Conservation (phyloP, 805 yeast genomes). For the Candida broadrunensis region DNA sequence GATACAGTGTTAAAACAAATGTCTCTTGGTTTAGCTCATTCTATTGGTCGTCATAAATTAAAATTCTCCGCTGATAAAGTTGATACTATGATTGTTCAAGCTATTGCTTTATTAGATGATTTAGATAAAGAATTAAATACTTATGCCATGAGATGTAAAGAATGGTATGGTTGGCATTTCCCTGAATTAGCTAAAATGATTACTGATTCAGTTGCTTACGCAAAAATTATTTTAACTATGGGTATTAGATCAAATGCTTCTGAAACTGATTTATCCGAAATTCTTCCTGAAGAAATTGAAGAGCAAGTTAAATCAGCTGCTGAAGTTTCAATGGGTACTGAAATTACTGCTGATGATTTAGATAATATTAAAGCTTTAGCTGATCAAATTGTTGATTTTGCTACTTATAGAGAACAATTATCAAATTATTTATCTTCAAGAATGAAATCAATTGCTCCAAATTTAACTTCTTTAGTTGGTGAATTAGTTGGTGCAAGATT, state of each 20-base stretch:
- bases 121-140: constrained; percentile 97
- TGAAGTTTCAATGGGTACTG: constrained; percentile 99
- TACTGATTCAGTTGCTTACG: constrained; percentile 93
- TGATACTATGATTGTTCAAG: constrained; percentile 98
- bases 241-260: constrained; percentile 90
- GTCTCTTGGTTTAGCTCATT: constrained; percentile 98
- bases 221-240: constrained; percentile 90
- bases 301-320: constrained; percentile 87
- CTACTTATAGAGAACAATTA: constrained; percentile 94
- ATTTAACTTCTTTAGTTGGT: constrained; percentile 91
- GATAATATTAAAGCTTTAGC: constrained; percentile 87
- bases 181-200: constrained; percentile 98
- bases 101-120: constrained; percentile 94
- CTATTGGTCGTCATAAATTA: constrained; percentile 96
- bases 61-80: constrained; percentile 98
- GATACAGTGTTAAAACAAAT: constrained; percentile 84
- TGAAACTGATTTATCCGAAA: constrained; percentile 71
- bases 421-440: constrained; percentile 87
- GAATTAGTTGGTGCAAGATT: constrained; percentile 98
- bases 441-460: constrained; percentile 99
- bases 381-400: constrained; percentile 92
- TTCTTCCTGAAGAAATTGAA: constrained; percentile 46
- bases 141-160: constrained; percentile 98
- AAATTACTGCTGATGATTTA: constrained; percentile 88
- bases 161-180: constrained; percentile 99